Percentiles rank a stretch among this genome's conserved stretches.
Conservation (phyloP, 441 rosid genomes). For the Gossypium schwendimanii region DNA sequence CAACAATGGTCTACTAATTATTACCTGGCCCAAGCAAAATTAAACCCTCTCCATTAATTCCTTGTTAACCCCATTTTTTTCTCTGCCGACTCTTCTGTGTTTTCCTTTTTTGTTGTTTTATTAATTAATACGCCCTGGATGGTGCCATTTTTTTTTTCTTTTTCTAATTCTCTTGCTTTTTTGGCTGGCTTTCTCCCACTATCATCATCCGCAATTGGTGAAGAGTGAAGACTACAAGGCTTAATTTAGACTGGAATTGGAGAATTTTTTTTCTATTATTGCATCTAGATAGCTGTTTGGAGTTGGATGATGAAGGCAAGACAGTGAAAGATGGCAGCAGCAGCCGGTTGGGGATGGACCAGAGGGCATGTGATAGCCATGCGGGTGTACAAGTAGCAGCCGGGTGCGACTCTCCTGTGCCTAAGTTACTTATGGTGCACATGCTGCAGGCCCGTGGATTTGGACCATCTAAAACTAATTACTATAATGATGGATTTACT, state of each 20-base stretch:
- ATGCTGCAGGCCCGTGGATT: slow-evolving; percentile 16
- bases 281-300: not conserved
- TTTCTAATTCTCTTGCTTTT: not conserved
- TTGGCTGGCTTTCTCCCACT: not conserved
- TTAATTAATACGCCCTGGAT: not conserved
- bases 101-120: not conserved
- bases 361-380: slow-evolving; percentile 24
- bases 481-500: slow-evolving; percentile 7
- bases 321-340: slow-evolving; percentile 1
- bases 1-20: not conserved
- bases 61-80: not conserved
- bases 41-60: not conserved
- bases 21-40: not conserved
- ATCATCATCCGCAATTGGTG: not conserved
- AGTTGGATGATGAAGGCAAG: not conserved
- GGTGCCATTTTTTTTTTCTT: too few relatives aligned
- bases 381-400: not conserved
- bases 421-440: slow-evolving; percentile 21
- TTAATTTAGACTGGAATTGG: not conserved
- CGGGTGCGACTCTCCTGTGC: slow-evolving; percentile 11
- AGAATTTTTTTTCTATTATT: not conserved
- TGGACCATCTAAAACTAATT: slow-evolving; percentile 25
- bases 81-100: not conserved
- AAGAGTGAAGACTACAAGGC: too few relatives aligned
- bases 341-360: slow-evolving; percentile 26